A percentile compares a stretch with the other conserved stretches of the same genome.
These are phyloP conservation scores for Exsudoporus frostii DNA, from an alignment of 768 basidiomycete genomes.

Conservation along the genomic window DNA sequence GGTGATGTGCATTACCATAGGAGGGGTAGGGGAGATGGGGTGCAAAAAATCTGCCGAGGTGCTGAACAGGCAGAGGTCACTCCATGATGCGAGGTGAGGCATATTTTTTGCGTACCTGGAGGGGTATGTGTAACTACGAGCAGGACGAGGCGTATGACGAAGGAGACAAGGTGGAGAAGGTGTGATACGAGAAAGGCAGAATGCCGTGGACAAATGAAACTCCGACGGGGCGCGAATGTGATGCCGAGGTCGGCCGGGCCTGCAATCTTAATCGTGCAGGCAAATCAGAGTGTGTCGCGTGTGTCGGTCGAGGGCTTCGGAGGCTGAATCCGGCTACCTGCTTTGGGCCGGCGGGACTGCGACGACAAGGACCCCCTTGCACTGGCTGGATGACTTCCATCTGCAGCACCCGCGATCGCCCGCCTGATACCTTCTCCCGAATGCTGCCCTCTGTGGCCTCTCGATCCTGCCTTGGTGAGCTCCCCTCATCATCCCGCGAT, in stretches of 20 bases:
- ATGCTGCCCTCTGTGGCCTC: neutral
- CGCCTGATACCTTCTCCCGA: neutral
- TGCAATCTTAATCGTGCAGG: neutral
- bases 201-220: slow-evolving; percentile 32
- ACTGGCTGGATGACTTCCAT: slow-evolving; percentile 9
- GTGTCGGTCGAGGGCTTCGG: slow-evolving; percentile 3
- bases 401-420: neutral
- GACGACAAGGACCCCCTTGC: no score
- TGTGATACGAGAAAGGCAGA: slow-evolving; percentile 27
- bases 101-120: slow-evolving; percentile 26
- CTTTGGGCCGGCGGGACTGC: slow-evolving; percentile 9
- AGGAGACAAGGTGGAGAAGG: slow-evolving; percentile 37
- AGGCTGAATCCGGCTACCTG: slow-evolving; percentile 8
- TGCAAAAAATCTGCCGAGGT: slow-evolving; percentile 27
- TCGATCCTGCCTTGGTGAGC: neutral
- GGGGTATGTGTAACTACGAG: slow-evolving; percentile 19
- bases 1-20: slow-evolving; percentile 39
- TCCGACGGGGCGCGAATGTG: slow-evolving; percentile 36
- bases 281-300: neutral
- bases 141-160: slow-evolving; percentile 25
- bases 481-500: slow-evolving; percentile 10
- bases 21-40: slow-evolving; percentile 14
- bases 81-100: neutral
- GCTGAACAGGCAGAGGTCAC: slow-evolving; percentile 4
- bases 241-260: slow-evolving; percentile 10